These are phyloP conservation scores for Pulicaria dysenterica DNA, from an alignment of 129 eudicot species.

Conservation along the genomic window DNA sequence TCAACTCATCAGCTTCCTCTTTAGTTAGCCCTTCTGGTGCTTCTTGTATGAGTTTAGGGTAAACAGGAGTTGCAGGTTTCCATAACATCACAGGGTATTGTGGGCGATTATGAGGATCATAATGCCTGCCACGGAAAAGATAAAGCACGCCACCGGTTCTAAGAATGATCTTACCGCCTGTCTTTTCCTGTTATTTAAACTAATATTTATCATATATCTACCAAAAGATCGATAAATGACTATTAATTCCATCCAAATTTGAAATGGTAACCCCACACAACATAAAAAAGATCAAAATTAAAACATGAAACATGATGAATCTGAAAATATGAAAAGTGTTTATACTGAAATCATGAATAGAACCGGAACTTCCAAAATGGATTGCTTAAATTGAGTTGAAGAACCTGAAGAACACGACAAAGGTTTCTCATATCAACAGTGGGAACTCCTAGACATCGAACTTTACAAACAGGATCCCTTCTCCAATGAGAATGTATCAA, in stretches of 20 bases:
- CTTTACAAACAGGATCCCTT: constrained; percentile 85
- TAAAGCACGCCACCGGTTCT: constrained; percentile 86
- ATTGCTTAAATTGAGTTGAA: constrained; percentile 15
- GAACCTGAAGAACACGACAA: constrained; percentile 89
- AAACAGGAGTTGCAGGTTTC: constrained; percentile 99
- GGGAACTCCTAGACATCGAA: constrained; percentile 94
- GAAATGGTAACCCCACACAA: not conserved
- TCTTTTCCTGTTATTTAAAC: constrained; percentile 63
- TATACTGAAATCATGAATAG: too few species aligned
- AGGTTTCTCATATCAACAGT: constrained; percentile 93
- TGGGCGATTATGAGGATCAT: constrained; percentile 80
- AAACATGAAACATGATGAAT: too few species aligned
- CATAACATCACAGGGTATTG: constrained; percentile 88
- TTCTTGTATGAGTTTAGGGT: constrained; percentile 96
- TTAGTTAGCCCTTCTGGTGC: constrained; percentile 97
- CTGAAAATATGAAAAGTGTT: too few species aligned
- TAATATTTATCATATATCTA: constrained; percentile 17
- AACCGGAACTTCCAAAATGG: not conserved
- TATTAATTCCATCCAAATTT: not conserved
- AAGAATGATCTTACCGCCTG: constrained; percentile 88
- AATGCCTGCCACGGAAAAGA: constrained; percentile 91
- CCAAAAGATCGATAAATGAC: not conserved
- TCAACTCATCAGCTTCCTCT: constrained; percentile 79
- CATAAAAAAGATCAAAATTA: too few species aligned
- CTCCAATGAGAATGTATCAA: constrained; percentile 94